Conservation (phyloP, 768 basidiomycete genomes). For the Lactarius hatsudake region DNA sequence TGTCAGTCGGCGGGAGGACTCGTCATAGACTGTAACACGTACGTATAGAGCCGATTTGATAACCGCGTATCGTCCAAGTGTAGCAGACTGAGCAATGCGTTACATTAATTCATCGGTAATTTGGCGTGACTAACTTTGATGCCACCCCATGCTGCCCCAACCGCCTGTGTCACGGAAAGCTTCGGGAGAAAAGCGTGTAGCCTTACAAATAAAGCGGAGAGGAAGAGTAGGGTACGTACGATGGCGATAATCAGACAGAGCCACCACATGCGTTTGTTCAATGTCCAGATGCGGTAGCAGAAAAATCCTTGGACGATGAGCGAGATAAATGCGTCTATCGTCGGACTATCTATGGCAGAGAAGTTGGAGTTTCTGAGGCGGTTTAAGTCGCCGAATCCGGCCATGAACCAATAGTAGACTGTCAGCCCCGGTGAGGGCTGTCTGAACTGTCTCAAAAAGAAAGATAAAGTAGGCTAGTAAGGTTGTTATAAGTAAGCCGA, state of each 20-base stretch:
- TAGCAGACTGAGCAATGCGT: not conserved
- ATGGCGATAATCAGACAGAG: not conserved
- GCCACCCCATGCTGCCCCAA: constrained; percentile 1
- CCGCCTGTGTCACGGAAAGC: constrained; percentile 3
- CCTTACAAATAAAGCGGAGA: not conserved
- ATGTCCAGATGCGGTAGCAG: constrained; percentile 17
- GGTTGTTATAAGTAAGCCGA: not conserved
- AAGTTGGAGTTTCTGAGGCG: constrained; percentile 3
- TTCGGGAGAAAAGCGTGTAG: not conserved
- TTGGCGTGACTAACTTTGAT: not conserved
- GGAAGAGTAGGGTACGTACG: not conserved
- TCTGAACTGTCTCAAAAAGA: constrained; percentile 14
- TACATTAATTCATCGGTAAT: not conserved
- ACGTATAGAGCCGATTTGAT: constrained; percentile 7
- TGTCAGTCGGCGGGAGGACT: not conserved
- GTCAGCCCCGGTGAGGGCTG: constrained; percentile 12
- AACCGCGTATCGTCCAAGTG: not conserved
- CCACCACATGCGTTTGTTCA: constrained; percentile 16
- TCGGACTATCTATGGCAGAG: constrained; percentile 11
- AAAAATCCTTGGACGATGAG: constrained; percentile 19
- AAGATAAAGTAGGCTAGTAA: constrained; percentile 12
- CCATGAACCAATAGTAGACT: constrained; percentile 23
- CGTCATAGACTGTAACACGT: not conserved
- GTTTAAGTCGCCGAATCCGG: constrained; percentile 4
- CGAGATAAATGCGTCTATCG: constrained; percentile 10